Conservation (phyloP, 768 basidiomycete species). For the Solioccasus polychromus region DNA sequence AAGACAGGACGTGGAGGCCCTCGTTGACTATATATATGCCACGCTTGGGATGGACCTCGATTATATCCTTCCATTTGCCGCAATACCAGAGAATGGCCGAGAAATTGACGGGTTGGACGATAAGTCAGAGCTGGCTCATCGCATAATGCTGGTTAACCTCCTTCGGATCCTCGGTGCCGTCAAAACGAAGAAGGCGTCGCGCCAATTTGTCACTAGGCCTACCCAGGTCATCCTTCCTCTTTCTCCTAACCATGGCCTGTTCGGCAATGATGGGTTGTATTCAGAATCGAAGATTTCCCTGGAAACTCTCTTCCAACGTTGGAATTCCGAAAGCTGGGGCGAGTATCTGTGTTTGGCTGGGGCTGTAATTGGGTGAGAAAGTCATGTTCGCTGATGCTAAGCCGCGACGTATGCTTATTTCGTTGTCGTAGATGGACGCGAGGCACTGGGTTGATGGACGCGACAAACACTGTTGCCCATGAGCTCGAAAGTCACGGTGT, state of each 20-base stretch:
- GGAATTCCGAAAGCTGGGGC: conserved; percentile 98
- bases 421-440: conserved; percentile 78
- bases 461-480: conserved; percentile 92
- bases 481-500: conserved; percentile 92
- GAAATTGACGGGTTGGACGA: conserved; percentile 98
- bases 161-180: conserved; percentile 95
- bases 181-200: conserved; percentile 96
- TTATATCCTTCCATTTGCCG: conserved; percentile 98
- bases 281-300: conserved; percentile 98
- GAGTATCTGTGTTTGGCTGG: conserved; percentile 98
- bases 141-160: conserved; percentile 98
- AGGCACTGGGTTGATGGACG: conserved; percentile 95
- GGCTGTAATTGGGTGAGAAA: conserved; percentile 89
- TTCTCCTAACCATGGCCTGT: conserved; percentile 96
- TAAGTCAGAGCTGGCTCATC: conserved; percentile 95
- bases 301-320: conserved; percentile 97
- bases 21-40: conserved; percentile 97
- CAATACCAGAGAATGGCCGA: conserved; percentile 97
- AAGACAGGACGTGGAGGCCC: conserved; percentile 96
- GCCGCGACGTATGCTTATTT: conserved; percentile 9
- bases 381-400: conserved; percentile 5
- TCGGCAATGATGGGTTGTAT: conserved; percentile 97
- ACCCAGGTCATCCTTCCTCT: conserved; percentile 98
- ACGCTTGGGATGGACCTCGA: conserved; percentile 95
- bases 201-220: conserved; percentile 94